A percentile compares a stretch with the other conserved stretches of the same genome.
Evolutionary conservation across 2,329 filamentous ascomycete species (phyloP).

Genomic region (Elsinoe perseae): DNA sequence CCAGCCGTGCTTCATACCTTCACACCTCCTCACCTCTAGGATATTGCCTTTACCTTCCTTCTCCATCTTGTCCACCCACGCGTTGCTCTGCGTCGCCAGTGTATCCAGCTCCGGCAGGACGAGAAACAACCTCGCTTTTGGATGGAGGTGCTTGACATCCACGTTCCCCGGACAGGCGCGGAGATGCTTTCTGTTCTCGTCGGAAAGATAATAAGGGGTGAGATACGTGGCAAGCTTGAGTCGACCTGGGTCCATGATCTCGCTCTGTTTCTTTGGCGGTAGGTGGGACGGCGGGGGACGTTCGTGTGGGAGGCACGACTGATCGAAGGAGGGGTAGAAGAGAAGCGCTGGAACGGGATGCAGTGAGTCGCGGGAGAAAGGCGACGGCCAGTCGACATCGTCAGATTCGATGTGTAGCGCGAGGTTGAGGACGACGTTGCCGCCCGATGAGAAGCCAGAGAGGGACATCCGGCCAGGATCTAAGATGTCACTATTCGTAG

Average conservation of each 20-base stretch:
- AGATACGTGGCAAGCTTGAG: constrained; percentile 32
- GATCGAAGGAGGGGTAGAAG: constrained; percentile 38
- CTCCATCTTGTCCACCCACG: constrained; percentile 36
- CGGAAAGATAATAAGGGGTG: constrained; percentile 36
- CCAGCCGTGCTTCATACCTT: constrained; percentile 35
- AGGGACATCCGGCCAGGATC: constrained; percentile 36
- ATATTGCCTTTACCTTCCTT: constrained; percentile 22
- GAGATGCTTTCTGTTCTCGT: constrained; percentile 31
- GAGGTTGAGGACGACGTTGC: constrained; percentile 42
- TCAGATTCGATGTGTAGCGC: constrained; percentile 30
- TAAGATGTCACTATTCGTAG: constrained; percentile 24
- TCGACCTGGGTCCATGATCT: constrained; percentile 19
- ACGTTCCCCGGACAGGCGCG: constrained; percentile 36
- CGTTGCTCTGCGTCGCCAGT: constrained; percentile 36
- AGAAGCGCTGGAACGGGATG: constrained; percentile 34
- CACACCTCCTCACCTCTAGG: constrained; percentile 24
- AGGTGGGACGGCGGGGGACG: constrained; percentile 26
- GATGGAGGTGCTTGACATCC: constrained; percentile 27
- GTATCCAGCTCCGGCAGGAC: constrained; percentile 36
- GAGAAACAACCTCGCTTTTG: constrained; percentile 34
- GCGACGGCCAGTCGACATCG: constrained; percentile 32
- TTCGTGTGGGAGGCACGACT: constrained; percentile 33
- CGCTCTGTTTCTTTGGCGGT: constrained; percentile 23
- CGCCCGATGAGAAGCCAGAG: constrained; percentile 41
- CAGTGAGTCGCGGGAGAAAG: constrained; percentile 31